phyloP scores from a whole-genome alignment of 2,329 filamentous ascomycete species.

The Botrytis byssoidea region DNA sequence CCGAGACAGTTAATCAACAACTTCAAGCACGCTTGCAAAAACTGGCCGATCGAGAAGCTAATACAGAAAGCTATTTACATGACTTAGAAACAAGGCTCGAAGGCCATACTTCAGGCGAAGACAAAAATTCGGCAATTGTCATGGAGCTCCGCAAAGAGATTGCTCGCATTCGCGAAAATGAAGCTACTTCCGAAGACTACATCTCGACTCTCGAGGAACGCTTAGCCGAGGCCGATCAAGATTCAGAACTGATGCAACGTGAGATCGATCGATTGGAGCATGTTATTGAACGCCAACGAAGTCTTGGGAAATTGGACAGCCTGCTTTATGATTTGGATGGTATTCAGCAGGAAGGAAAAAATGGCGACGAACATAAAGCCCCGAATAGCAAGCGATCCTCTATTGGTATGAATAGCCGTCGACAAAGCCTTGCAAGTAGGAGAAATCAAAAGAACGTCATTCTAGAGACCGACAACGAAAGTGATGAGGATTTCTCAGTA shows the following conservation, averaged over 20 bases:
- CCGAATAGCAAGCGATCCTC: slow-evolving; percentile 47
- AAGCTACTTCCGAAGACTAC: slow-evolving; percentile 89
- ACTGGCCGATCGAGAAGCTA: slow-evolving; percentile 84
- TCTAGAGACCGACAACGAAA: slow-evolving; percentile 46
- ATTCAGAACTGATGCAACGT: slow-evolving; percentile 93
- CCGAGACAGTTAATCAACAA: slow-evolving; percentile 89
- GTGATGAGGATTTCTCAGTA: slow-evolving; percentile 28
- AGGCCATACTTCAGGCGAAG: slow-evolving; percentile 85
- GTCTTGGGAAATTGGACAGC: slow-evolving; percentile 90
- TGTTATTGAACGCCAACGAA: slow-evolving; percentile 91
- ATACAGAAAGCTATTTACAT: slow-evolving; percentile 88
- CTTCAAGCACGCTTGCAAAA: slow-evolving; percentile 90
- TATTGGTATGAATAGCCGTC: slow-evolving; percentile 47
- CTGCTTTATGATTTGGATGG: slow-evolving; percentile 87
- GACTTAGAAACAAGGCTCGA: slow-evolving; percentile 90
- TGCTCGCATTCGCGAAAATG: slow-evolving; percentile 81
- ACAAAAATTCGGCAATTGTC: slow-evolving; percentile 85
- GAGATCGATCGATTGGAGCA: slow-evolving; percentile 93
- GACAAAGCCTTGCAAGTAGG: slow-evolving; percentile 52
- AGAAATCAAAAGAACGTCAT: slow-evolving; percentile 56
- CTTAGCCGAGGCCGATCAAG: slow-evolving; percentile 91
- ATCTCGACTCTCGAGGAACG: slow-evolving; percentile 96
- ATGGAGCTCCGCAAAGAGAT: slow-evolving; percentile 89
- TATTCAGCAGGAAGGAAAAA: slow-evolving; percentile 60
- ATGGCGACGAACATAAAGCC: slow-evolving; percentile 43